Base-by-base conservation (phyloP, 1,284 basidiomycete species). In the Tylopilus orsonianus region DNA sequence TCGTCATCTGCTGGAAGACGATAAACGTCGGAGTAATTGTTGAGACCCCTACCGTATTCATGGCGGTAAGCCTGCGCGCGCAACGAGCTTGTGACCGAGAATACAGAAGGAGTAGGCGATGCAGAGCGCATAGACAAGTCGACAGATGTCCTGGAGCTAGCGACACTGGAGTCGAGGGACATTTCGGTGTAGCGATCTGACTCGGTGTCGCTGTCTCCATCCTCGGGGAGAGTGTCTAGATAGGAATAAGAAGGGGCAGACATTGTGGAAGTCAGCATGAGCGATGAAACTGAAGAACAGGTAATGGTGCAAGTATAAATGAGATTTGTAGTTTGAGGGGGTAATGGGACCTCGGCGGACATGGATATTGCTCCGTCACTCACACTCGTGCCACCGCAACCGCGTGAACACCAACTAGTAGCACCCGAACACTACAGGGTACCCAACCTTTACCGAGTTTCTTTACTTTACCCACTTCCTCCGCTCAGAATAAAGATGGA, bases 21-120 rank as follows among this genome's bases (percentile, higher is more conserved):
- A 62, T 90, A 90, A 4, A 89, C 76, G 40, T 90, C 84, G 1
- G 87, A 89, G 53, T 86, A 85, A 54, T 81, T 87, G 66, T 90
- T 89, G 40, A 90, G 63, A 20, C 73, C 75, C 29, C 87, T 72
- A 0, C 87, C 87, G 52, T 79, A 83, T 58, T 88, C 85, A 32
- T 80, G 74, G 41, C 74, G 77, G 64, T 80, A 84, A 1, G 79
- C 75, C 33, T 77, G 73, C 12, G 74, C 78, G 20, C 77, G 78
- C 37, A 86, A 54, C 1, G 84, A 85, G 53, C 75, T 79, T 0
- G 83, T 82, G 59, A 87, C 63, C 1, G 86, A 87, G 57, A 77
- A 74, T 5, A 87, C 75, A n/a, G 86, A 88, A 8, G 80, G 82
- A 8, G 69, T 64, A 3, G 86, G 85, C 3, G 86, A 87, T 2